Evolutionary conservation across 2,329 filamentous ascomycete genomes (phyloP).

Genomic region (Apiospora rasikravindrae): DNA sequence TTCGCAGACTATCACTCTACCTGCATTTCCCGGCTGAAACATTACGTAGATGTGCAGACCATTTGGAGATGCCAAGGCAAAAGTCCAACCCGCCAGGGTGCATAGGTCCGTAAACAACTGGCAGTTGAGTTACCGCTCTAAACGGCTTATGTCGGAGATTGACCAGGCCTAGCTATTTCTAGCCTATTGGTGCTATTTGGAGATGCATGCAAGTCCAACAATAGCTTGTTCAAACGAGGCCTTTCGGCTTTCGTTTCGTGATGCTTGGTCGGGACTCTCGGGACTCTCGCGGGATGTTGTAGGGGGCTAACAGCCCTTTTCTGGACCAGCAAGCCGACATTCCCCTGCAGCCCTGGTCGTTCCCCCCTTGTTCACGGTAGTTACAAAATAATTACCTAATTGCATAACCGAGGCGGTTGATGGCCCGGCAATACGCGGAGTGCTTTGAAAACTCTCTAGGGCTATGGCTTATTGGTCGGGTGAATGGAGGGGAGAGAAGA

Average conservation of each 20-base stretch:
- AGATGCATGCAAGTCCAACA: background rate
- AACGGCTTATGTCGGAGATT: conserved; percentile 4
- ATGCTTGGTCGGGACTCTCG: conserved; percentile 14
- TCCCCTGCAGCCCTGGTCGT: conserved; percentile 3
- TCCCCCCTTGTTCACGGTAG: background rate
- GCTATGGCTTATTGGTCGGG: background rate
- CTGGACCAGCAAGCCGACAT: conserved; percentile 4
- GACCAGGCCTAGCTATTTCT: background rate
- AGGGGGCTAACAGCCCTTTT: background rate
- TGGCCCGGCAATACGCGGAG: conserved; percentile 5
- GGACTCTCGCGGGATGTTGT: background rate
- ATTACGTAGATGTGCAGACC: conserved; percentile 7
- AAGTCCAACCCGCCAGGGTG: background rate
- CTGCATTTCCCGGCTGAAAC: conserved; percentile 3
- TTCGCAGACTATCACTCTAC: background rate
- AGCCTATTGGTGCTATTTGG: background rate
- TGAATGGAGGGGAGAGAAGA: background rate
- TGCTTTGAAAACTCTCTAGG: background rate
- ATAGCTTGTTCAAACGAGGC: background rate
- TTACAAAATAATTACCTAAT: background rate
- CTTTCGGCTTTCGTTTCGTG: conserved; percentile 12
- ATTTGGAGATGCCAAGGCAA: conserved; percentile 14
- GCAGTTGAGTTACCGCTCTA: conserved; percentile 1
- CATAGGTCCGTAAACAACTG: background rate
- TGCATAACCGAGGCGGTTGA: conserved; percentile 9